A percentile compares a stretch with the other conserved stretches of the same genome.
Evolutionary conservation across 2,329 filamentous ascomycete genomes (phyloP).

Genomic region (Phaeomoniella chlamydospora): DNA sequence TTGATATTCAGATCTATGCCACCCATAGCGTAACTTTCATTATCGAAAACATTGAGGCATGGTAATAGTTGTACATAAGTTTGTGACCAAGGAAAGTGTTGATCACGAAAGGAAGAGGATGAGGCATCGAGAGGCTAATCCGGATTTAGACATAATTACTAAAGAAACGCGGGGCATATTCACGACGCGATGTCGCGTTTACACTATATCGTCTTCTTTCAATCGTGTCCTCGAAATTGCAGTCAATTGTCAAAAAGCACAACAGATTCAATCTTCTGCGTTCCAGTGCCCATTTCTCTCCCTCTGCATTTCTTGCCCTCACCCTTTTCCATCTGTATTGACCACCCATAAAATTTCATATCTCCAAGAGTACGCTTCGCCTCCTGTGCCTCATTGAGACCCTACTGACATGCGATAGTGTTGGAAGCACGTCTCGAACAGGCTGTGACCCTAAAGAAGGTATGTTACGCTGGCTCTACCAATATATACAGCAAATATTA

Average conservation of each 20-base stretch:
- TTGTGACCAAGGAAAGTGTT: neutral
- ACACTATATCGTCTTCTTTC: constrained; percentile 1
- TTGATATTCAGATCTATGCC: too few species aligned
- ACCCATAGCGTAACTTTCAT: too few species aligned
- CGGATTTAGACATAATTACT: neutral
- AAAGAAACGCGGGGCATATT: neutral
- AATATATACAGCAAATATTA: constrained; percentile 4
- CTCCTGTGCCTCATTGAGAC: neutral
- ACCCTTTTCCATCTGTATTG: neutral
- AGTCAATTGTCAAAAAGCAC: neutral
- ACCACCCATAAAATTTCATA: neutral
- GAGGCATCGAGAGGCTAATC: neutral
- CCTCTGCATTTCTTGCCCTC: neutral
- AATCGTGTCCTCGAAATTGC: neutral
- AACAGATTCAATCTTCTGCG: neutral
- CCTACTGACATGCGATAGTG: constrained; percentile 36
- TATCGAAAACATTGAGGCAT: too few species aligned
- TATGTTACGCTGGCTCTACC: constrained; percentile 22
- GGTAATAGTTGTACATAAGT: neutral
- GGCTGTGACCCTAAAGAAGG: constrained; percentile 89
- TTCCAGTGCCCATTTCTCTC: neutral
- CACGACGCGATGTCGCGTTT: constrained; percentile 3
- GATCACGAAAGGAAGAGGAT: neutral
- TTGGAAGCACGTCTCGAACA: constrained; percentile 96
- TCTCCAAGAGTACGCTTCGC: neutral